phyloP scores from a whole-genome alignment of 805 yeast species.

The Candida ficus region DNA sequence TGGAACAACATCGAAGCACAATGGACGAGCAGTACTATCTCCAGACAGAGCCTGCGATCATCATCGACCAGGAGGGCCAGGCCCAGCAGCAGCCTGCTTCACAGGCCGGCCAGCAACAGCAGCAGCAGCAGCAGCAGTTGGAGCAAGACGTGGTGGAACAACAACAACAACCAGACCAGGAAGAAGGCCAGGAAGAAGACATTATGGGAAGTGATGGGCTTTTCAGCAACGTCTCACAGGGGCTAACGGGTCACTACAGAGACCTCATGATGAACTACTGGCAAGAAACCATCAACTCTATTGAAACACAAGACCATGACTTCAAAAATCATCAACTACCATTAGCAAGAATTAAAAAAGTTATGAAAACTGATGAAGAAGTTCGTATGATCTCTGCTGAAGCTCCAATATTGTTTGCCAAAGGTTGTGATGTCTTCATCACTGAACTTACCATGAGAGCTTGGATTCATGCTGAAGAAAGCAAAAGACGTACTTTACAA shows the following conservation, averaged over 20 bases:
- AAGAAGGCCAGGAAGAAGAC: conserved; percentile 26
- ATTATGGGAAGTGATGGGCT: conserved; percentile 50
- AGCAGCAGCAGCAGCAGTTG: conserved; percentile 4
- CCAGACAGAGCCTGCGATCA: conserved; percentile 18
- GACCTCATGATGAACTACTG: conserved; percentile 93
- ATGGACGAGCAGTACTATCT: conserved; percentile 20
- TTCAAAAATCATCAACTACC: conserved; percentile 95
- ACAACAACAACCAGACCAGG: conserved; percentile 12
- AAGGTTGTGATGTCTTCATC: conserved; percentile 95
- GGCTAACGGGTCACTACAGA: conserved; percentile 73
- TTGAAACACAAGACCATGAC: conserved; percentile 82
- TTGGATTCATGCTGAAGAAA: conserved; percentile 98
- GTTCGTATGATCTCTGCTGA: conserved; percentile 98
- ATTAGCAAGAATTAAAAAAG: conserved; percentile 91
- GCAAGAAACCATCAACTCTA: conserved; percentile 91
- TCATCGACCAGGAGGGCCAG: conserved; percentile 13
- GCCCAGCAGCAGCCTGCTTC: conserved; percentile 4
- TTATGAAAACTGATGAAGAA: conserved; percentile 96
- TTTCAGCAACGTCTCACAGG: conserved; percentile 89
- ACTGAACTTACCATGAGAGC: conserved; percentile 98
- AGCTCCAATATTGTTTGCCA: conserved; percentile 95
- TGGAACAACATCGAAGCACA: background rate
- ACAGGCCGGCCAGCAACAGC: background rate
- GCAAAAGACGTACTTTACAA: conserved; percentile 90
- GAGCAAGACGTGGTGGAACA: background rate